phyloP scores from a whole-genome alignment of 139 green algal species.

The Raphidocelis subcapitata region DNA sequence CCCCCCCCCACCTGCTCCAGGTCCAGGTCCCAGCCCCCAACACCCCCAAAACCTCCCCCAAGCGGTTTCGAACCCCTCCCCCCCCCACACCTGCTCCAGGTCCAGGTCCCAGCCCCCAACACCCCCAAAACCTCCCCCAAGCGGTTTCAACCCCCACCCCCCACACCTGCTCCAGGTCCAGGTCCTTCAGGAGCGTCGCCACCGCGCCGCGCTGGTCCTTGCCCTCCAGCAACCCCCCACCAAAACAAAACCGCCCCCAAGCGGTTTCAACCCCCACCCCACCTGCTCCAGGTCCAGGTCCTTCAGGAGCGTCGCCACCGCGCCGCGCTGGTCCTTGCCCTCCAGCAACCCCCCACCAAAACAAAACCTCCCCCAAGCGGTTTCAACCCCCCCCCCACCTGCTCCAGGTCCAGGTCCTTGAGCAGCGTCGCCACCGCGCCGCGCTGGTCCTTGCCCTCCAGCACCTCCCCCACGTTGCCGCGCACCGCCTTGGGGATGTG shows the following conservation, averaged over 20 bases:
- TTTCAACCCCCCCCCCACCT: conserved; percentile 54
- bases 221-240: not conserved
- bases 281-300: not conserved
- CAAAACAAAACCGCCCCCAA: no score
- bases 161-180: conserved; percentile 9
- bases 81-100: conserved; percentile 83
- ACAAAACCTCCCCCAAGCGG: not conserved
- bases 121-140: no score
- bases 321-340: conserved; percentile 84
- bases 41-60: not conserved
- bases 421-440: conserved; percentile 65
- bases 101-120: conserved; percentile 4
- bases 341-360: conserved; percentile 47
- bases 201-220: conserved; percentile 85
- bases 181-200: conserved; percentile 41
- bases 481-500: conserved; percentile 97
- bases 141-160: no score
- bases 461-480: conserved; percentile 83
- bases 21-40: not conserved
- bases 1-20: conserved; percentile 28
- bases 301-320: conserved; percentile 51
- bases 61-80: conserved; percentile 42
- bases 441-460: conserved; percentile 85
- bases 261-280: no score
- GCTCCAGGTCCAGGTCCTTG: conserved; percentile 77